Base-by-base conservation (phyloP, 257 asterid genomes). In the Capsicum baccatum region DNA sequence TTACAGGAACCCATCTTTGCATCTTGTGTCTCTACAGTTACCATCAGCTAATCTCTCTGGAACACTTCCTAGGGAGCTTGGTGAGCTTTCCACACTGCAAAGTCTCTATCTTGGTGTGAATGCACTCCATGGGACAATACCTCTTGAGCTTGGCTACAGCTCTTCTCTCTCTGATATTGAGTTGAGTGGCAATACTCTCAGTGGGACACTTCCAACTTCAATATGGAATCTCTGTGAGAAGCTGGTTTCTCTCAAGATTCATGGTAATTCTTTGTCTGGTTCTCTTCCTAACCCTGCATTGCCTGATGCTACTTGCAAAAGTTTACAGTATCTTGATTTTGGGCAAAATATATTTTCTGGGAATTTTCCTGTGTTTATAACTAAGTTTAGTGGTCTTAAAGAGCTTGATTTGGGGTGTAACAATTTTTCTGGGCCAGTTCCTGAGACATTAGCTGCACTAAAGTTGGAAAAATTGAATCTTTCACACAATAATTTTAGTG, bases 11-110 rank as follows among this genome's bases (percentile, higher is more conserved):
- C 93, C 97, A 2, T 83, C 83, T 84, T 79, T 97, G 91, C 95
- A 88, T 74, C 97, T 97, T 21, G 56, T 88, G 2, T 97, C 99
- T 44, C 87, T 97, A 17, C 96, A 94, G 85, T 92, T 97, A 1
- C 99, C 99, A 0, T 97, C 99, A 0, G 99, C 97, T 8, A 97
- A 97, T 88, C 92, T 97, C 73, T 84, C 99, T n/a, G 99, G 99
- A 26, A 80, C 86, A 9, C 88, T 97, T 11, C 99, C 99, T 1
- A 91, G 90, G 84, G 99, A 97, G 88, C 89, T 97, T 56, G 97
- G 95, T 0, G 92, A 91, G 94, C 88, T 97, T 6, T 79, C 97
- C 0, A 90, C 89, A 82, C 90, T 97, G 1, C 89, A 87, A 47
- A 94, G 96, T 78, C 89, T 97, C 8, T 97, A 95, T 85, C 97